Evolutionary conservation across 2,329 filamentous ascomycete species (phyloP).

Genomic region (Hyphodiscus sp.): DNA sequence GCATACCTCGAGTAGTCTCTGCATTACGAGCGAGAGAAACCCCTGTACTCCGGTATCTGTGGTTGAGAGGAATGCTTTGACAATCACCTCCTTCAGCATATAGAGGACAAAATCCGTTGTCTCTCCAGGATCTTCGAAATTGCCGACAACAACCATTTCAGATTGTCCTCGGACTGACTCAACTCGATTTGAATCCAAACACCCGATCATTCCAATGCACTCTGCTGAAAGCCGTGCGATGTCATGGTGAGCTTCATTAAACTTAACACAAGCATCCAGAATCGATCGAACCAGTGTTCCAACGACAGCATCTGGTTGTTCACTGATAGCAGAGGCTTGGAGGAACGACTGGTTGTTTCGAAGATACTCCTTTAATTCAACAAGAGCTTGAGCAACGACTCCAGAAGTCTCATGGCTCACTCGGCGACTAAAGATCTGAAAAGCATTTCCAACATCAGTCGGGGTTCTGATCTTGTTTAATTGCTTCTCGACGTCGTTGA

Average conservation of each 20-base stretch:
- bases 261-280: slow-evolving; percentile 78
- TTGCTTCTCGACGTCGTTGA: slow-evolving; percentile 61
- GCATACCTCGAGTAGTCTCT: slow-evolving; percentile 76
- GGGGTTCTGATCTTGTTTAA: slow-evolving; percentile 59
- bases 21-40: slow-evolving; percentile 90
- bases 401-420: slow-evolving; percentile 77
- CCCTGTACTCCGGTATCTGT: slow-evolving; percentile 84
- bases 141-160: slow-evolving; percentile 80
- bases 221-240: slow-evolving; percentile 71
- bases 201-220: slow-evolving; percentile 83
- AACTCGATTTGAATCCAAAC: slow-evolving; percentile 82
- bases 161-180: slow-evolving; percentile 72
- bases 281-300: slow-evolving; percentile 67
- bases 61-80: slow-evolving; percentile 85
- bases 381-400: slow-evolving; percentile 75
- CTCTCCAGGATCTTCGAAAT: slow-evolving; percentile 74
- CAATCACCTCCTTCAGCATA: slow-evolving; percentile 77
- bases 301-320: slow-evolving; percentile 74
- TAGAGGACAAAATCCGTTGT: slow-evolving; percentile 81
- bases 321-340: slow-evolving; percentile 71
- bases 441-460: slow-evolving; percentile 59
- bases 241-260: slow-evolving; percentile 59
- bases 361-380: slow-evolving; percentile 70
- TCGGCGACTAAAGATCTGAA: slow-evolving; percentile 66
- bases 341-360: slow-evolving; percentile 68